Conservation (phyloP, 2,329 filamentous ascomycete species). For the Aphanocladium album region DNA sequence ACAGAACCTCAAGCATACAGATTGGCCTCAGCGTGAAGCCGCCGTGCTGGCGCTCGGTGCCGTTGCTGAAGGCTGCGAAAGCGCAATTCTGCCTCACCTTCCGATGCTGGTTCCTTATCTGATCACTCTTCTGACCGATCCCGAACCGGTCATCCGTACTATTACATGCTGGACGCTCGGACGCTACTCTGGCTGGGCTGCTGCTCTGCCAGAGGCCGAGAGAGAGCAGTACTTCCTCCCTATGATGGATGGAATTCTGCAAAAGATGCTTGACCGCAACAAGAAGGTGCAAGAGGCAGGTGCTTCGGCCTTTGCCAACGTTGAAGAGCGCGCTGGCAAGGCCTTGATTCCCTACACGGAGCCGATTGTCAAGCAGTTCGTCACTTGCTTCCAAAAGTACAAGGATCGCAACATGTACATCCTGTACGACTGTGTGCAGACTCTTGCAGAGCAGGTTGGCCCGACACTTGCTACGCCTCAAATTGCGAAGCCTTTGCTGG, state of each 20-base stretch:
- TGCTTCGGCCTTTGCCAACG: constrained; percentile 89
- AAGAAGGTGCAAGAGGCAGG: constrained; percentile 97
- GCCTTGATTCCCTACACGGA: constrained; percentile 79
- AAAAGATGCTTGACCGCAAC: constrained; percentile 93
- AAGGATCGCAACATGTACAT: constrained; percentile 99
- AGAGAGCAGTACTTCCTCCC: constrained; percentile 81
- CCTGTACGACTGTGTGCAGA: constrained; percentile 97
- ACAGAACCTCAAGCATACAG: constrained; percentile 77
- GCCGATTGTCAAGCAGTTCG: constrained; percentile 88
- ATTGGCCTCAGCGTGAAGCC: constrained; percentile 91
- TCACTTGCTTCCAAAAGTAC: constrained; percentile 87
- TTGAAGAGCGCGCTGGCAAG: constrained; percentile 87
- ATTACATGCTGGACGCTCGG: constrained; percentile 98
- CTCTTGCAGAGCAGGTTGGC: constrained; percentile 85
- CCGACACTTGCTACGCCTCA: constrained; percentile 73
- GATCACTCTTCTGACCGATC: constrained; percentile 76
- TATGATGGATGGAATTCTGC: constrained; percentile 93
- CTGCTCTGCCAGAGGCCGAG: constrained; percentile 64
- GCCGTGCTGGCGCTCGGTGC: constrained; percentile 91
- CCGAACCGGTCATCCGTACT: constrained; percentile 85
- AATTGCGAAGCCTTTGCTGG: constrained; percentile 85
- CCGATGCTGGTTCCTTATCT: constrained; percentile 88
- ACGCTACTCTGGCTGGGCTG: constrained; percentile 89
- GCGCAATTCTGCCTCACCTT: constrained; percentile 82
- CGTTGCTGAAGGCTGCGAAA: constrained; percentile 90